Base-by-base conservation (phyloP, 345 rosid genomes). In the Triadica sebifera region DNA sequence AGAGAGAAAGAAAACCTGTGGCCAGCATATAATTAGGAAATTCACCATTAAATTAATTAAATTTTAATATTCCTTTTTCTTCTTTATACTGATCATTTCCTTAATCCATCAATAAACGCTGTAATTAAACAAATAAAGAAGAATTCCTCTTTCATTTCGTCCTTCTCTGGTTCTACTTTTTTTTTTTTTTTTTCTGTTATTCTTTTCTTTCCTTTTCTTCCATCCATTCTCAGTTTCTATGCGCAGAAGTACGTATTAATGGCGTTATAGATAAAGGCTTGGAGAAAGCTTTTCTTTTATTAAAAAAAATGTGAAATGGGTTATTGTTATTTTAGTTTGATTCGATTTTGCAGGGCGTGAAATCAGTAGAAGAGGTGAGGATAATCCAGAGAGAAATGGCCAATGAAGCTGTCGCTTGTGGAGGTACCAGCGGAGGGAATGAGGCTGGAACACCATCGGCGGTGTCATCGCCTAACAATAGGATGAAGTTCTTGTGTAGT, bases 401-500 rank as follows among this genome's bases (percentile, higher is more conserved):
- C 39, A 3, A 51, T 37, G 46, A 52, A 69, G 60, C 72, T 52
- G 45, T 47, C 67, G 75, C 67, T 12, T 29, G 10, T 29, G 47
- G 24, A 13, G 74, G 20, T 58, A 12, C 74, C 41, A 13, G 43
- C 13, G 71, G 63, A 5, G 53, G 64, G 6, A 79, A 43, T 2
- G 83, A 49, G 49, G 70, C 25, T n/a, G 81, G 75, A 20, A 24
- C 38, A 12, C 67, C 56, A n/a, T 71, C 73, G 74, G 69, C 46
- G 46, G 71, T 55, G 9, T 47, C 75, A 20, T 87, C 89, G 13
- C 86, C 91, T 20, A 81, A 8, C 69, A 76, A 16, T 58, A 85
- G 82, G 80, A 82, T 90, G 45, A 95, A 95, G 85, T 89, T 95
- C 49, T 73, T 91, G 71, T 92, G 95, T 78, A 92, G 98, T 81